Evolutionary conservation across 129 eudicot species (phyloP), one percentile per base, ranked within the genome.

Genomic region (Lactuca saligna): DNA sequence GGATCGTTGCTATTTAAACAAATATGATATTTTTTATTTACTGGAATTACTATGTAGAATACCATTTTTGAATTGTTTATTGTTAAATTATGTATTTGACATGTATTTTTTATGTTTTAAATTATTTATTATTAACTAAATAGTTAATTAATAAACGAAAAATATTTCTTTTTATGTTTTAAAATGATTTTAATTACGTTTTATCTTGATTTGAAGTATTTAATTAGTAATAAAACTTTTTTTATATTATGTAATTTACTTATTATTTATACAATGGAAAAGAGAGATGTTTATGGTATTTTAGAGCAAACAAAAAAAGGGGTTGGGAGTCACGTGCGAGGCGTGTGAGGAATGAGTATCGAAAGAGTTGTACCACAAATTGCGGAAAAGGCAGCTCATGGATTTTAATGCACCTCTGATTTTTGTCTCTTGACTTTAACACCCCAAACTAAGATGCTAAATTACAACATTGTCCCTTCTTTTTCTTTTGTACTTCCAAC

Each of bases 331-430:
- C 78, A 73, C 78, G 71, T 73, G 78, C 54, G 71, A 73, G 55
- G 78, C 56, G 78, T 54, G 71, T 64, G 70, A 57, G 69, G 57
- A 41, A 72, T 66, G 63, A 64, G 69, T 50, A 17, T 32, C 56
- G 38, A 29, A 65, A 54, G 4, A 39, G 49, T 37, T 7, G 51
- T 29, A 32, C 64, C 51, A 54, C 49, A 75, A 74, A 37, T 11
- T 66, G 34, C 35, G 50, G 65, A 74, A 82, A 82, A 82, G 78
- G 80, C 72, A 65, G 75, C 34, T 64, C 64, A 63, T 77, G 80
- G 86, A 82, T 63, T 78, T 82, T 77, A 81, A 81, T 81, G 85
- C 80, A 8, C 29, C 31, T 60, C 67, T 16, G 32, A 41, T 31
- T 54, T 11, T 11, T 70, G 61, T 57, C 35, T 61, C 10, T 58